Base-by-base conservation (phyloP, 2,329 filamentous ascomycete genomes). In the Seiridium unicorne region DNA sequence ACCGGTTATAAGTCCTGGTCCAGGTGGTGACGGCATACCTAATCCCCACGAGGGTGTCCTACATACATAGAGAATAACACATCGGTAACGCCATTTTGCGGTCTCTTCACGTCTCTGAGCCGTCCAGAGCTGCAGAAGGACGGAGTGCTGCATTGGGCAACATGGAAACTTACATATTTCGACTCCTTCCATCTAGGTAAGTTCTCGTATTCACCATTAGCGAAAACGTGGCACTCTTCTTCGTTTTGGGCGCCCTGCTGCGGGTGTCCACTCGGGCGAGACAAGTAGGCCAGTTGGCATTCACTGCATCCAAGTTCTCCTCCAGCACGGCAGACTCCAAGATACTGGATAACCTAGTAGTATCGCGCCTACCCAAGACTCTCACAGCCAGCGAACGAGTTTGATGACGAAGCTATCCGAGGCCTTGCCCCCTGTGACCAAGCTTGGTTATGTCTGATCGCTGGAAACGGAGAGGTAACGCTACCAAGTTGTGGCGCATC, bases 71-170 rank as follows among this genome's bases (percentile, higher is more conserved):
- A 26, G 18, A 26, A 26, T 26, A 26, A 26, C 18, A 26, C 18
- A 26, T 26, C 18, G 18, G 18, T 26, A 26, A 26, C 18, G 18
- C 18, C 18, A 26, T 26, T 26, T 26, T 26, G 18, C 18, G 18
- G 18, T 26, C 13, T 13, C 38, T 7, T 42, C 7, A 8, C 38
- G 13, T 42, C 38, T 13, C 13, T 13, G 13, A 42, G 13, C 38
- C 9, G 26, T 18, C 60, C 60, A 63, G 64, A 42, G 38, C 38
- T 42, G 13, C 44, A 49, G 26, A 8, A 49, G 26, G 36, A 18
- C 46, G 46, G 46, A 2, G 11, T 61, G 64, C 64, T 62, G 60
- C 51, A 66, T 65, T 62, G 62, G 13, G 46, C 7, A n/a, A 31
- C 5, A 8, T 32, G 46, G 31, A 42, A 56, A 32, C n/a, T 48